Evolutionary conservation across 495 filamentous ascomycete genomes (phyloP).

Genomic region (Penicillium canescens): DNA sequence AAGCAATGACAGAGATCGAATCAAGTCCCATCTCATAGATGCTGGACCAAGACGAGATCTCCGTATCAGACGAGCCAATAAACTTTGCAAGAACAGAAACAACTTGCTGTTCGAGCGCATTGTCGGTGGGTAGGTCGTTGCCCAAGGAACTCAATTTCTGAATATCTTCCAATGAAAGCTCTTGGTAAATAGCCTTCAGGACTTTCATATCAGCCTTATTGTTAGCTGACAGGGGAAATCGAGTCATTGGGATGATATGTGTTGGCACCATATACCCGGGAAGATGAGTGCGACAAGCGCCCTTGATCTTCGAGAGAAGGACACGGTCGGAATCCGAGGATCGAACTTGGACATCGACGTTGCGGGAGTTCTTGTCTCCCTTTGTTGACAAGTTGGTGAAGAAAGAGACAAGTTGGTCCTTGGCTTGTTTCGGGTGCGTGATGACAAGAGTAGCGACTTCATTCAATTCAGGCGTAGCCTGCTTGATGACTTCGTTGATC

Average conservation of each 20-base stretch:
- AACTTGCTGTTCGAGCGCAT: conserved; percentile 46
- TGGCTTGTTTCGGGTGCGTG: conserved; percentile 43
- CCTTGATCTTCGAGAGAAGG: conserved; percentile 28
- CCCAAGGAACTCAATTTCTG: conserved; percentile 49
- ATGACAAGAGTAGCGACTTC: conserved; percentile 43
- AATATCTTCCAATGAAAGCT: conserved; percentile 52
- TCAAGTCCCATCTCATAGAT: conserved; percentile 83
- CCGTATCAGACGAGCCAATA: conserved; percentile 35
- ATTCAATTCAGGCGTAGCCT: conserved; percentile 30
- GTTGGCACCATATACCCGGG: conserved; percentile 58
- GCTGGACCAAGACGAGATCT: conserved; percentile 56
- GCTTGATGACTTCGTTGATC: conserved; percentile 57
- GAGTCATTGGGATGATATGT: conserved; percentile 44
- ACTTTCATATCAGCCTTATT: conserved; percentile 53
- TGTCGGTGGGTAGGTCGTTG: conserved; percentile 31
- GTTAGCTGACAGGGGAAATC: conserved; percentile 40
- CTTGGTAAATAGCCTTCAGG: conserved; percentile 54
- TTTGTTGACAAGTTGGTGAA: conserved; percentile 13
- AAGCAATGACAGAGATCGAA: conserved; percentile 73
- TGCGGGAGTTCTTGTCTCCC: conserved; percentile 12
- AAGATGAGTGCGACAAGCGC: conserved; percentile 39
- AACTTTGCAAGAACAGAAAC: conserved; percentile 52
- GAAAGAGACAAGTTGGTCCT: conserved; percentile 46
- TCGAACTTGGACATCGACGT: conserved; percentile 15
- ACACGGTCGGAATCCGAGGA: conserved; percentile 9